Base-by-base conservation (phyloP, 2,329 filamentous ascomycete species). In the Monosporascus sp. region DNA sequence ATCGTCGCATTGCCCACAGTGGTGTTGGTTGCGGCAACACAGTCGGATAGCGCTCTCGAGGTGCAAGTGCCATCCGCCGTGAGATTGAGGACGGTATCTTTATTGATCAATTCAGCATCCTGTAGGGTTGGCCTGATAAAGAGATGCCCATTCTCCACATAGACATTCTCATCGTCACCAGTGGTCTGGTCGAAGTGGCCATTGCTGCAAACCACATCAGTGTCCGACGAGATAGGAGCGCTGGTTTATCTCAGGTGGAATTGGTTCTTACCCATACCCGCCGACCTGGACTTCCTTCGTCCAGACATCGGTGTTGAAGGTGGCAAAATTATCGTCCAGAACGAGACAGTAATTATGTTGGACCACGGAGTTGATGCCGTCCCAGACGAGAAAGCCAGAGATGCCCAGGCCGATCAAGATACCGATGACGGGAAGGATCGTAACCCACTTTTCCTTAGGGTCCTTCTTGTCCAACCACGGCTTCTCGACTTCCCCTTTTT, bases 371-470 rank as follows among this genome's bases (percentile, higher is more conserved):
- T 73, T 72, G 39, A 92, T 67, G 4, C 90, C 90, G 59, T 92
- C 86, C 78, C 84, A 94, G 47, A 94, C 75, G 45, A 94, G 71
- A 62, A 92, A 82, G 1, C 78, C 89, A 1, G 86, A 82, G 41
- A 92, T 72, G 3, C 68, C 80, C 37, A 93, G 67, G 15, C 90
- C 90, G 15, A 91, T 55, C 3, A 84, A 47, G 48, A 94, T 81
- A 47, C 89, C 89, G 24, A 90, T 67, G 43, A 91, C 65, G 2
- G 89, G 89, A 53, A 95, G 80, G 57, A 93, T 90, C 2, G 86
- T 91, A 8, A 90, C 84, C 89, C 89, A 94, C 74, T 90, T 94
- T 76, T 93, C 88, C 68, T 84, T 87, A 14, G 87, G 85, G 59
- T 92, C 86, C 53, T 76, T 83, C 65, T 84, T 85, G n/a, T 80